Evolutionary conservation across 2,329 filamentous ascomycete genomes (phyloP), one percentile per base, ranked within the genome.

Genomic region (Phialemoniopsis sp.): DNA sequence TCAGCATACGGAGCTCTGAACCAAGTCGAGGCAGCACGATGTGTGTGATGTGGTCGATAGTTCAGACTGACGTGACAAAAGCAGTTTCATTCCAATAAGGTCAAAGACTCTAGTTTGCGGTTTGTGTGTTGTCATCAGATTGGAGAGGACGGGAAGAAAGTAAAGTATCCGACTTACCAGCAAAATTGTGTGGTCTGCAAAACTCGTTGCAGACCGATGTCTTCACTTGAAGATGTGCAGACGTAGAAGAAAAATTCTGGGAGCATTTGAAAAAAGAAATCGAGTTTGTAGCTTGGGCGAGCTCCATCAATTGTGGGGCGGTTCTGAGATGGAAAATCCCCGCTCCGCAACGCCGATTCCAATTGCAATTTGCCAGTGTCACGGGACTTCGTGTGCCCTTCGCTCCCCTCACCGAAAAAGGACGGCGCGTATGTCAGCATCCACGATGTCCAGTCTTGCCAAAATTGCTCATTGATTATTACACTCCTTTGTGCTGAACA

Each of bases 51-150:
- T 43, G 42, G 44, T 26, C 21, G 21, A 26, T 26, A 59, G 65
- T 74, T 93, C 87, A 93, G 87, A 89, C 87, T 93, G 87, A 93
- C 87, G 86, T 91, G 82, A 79, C 82, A 87, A 81, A 79, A 74
- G 65, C 80, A 65, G 83, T 91, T 90, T 90, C 87, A 91, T 84
- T 76, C 80, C 74, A 63, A 62, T 26, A 63, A 72, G 85, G 82
- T 94, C 88, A 93, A 93, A 94, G 88, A 94, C 88, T 94, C 88
- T 94, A 94, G 87, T 90, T 90, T 83, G 82, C 78, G 85, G 85
- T 89, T 77, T 74, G 70, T 72, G 63, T 64, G 68, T 26, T 89
- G 82, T 90, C 87, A 91, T 91, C 87, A 89, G 62, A 49, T 37
- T 37, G 37, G 41, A 39, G 38, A 41, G 39, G 34, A 29, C 35